Evolutionary conservation across 441 rosid genomes (phyloP), one percentile per base, ranked within the genome.

Genomic region (Eugenia klotzschiana): DNA sequence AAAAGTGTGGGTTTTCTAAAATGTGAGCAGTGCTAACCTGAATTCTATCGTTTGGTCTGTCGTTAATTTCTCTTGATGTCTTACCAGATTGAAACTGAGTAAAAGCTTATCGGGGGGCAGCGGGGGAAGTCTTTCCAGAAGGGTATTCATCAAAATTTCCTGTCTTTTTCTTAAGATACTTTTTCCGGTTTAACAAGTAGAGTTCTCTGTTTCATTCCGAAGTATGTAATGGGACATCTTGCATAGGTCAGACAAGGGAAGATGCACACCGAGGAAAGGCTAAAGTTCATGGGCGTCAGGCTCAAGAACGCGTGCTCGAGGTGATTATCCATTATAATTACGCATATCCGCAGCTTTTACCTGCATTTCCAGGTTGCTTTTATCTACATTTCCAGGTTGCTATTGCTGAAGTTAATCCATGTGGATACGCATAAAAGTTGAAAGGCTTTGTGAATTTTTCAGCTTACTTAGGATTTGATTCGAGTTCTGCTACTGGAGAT

Each of bases 291-390:
- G 88, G 91, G 87, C 90, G 83, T 82, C 91, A 89, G 79, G 88
- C 95, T 82, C 88, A 85, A 77, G 92, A 93, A 81, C 92, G 91
- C 6, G 89, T 93, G 69, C 89, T 92, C 52, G 91, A 95, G 96
- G 97, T 92, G 85, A 27, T 79, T 86, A 43, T 46, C n/a, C 14
- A 16, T 33, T 52, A 22, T 3, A 56, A 29, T 56, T 52, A 51
- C 1, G 26, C 79, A 13, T 26, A 25, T 82, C 40, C 29, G 5
- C 43, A 27, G 18, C 54, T 52, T 26, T 49, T 27, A 26, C 37
- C 43, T 72, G 29, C 43, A 29, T 69, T 52, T 23, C 43, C 27
- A 6, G 51, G 26, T 14, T 57, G 15, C 51, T 77, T 26, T 49
- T 27, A 26, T n/a, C 43, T 72, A 23, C 43, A 29, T 69, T 52